A percentile compares a stretch with the other conserved stretches of the same genome.
Conservation (phyloP, 257 asterid species). For the Solanum pinnatisectum region DNA sequence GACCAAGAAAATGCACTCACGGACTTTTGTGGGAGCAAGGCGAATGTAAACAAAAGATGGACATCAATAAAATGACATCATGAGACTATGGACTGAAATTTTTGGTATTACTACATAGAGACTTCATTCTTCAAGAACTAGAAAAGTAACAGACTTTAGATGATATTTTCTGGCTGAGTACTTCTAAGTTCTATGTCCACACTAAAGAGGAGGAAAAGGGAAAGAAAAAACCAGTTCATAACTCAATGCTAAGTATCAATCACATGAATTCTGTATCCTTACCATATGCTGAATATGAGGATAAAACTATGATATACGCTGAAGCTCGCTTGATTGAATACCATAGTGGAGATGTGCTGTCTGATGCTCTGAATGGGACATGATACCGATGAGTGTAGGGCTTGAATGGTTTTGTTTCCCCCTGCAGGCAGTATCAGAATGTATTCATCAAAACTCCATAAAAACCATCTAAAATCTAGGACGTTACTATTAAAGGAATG, state of each 20-base stretch:
- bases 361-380: constrained; percentile 50
- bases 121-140: background rate
- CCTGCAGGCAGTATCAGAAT: constrained; percentile 38
- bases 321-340: constrained; percentile 93
- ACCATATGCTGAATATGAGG: constrained; percentile 93
- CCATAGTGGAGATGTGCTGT: constrained; percentile 69
- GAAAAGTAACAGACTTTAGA: background rate
- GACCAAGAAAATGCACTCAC: background rate
- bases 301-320: constrained; percentile 73
- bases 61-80: background rate
- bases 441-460: background rate
- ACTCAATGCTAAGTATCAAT: background rate
- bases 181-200: background rate
- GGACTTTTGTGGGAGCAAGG: background rate
- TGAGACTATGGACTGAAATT: background rate
- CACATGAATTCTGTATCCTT: background rate
- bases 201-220: background rate
- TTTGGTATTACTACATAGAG: background rate
- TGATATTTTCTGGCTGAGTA: background rate
- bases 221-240: background rate
- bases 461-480: background rate
- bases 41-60: background rate
- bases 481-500: background rate
- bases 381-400: constrained; percentile 67
- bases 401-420: constrained; percentile 75